Evolutionary conservation across 257 asterid genomes (phyloP), one percentile per base, ranked within the genome.

Genomic region (Verbascum thapsus): DNA sequence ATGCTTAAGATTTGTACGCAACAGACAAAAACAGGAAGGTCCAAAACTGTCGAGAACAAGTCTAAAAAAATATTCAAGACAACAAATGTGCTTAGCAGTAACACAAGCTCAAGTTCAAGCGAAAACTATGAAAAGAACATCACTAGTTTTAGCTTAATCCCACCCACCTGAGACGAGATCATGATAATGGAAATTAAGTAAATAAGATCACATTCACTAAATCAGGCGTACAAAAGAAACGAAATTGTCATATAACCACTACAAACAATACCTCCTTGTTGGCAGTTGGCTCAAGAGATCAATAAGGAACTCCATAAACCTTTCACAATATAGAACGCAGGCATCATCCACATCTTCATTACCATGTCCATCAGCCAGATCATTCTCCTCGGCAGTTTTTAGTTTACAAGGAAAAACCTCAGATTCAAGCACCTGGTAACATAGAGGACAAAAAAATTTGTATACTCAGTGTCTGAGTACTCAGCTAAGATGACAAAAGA

Each of bases 231-330:
- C 39, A 38, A 53, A 35, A 41, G 57, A 53, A 57, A 48, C 7
- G 64, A 38, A 63, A 64, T 50, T 49, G 5, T 50, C 58, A 41
- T 20, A 55, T 45, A 51, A 38, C 13, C 37, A 13, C 23, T 7
- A 58, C 37, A 43, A 39, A 53, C n/a, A 47, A 26, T 74, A 92
- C 99, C 99, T 94, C 74, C 99, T 81, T 18, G 99, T 94, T 32
- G 99, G 97, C 63, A 94, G 83, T 78, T 94, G 99, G 85, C 99
- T 94, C 86, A 94, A 79, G 75, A 94, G 96, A 84, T 94, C 99
- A 77, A 94, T 94, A 61, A 94, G 95, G 72, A 94, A 84, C 73
- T 94, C 99, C 95, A 94, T 85, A 79, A 94, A 94, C 70, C 99
- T 81, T 80, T 90, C 99, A 63, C 97, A 94, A 53, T 90, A 94